Base-by-base conservation (phyloP, 169 alveolate species). In the Cyclospora cayetanensis region DNA sequence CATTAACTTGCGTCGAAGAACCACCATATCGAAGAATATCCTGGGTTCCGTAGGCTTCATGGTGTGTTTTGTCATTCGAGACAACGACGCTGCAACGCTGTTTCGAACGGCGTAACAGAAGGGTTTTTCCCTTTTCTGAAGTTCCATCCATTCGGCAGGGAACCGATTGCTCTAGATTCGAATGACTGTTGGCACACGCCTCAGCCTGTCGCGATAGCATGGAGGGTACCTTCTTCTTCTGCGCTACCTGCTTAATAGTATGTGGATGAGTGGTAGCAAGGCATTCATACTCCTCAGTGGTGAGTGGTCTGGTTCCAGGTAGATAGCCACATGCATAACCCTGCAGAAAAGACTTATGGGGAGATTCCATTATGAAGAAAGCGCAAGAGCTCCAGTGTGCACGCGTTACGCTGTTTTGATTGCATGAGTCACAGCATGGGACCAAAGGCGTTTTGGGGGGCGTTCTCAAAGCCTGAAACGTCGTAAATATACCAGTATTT, bases 261-360 rank as follows among this genome's bases (percentile, higher is more conserved):
- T 50, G 52, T 9, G 89, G 89, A 34, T 80, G 89, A 1, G 89
- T 80, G 39, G 89, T 80, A 0, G 89, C 89, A 52, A 80, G 89
- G 22, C 74, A 80, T 50, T 80, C 89, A 27, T 80, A 80, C 9
- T 80, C 89, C 74, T 80, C 89, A 35, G 52, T 20, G 39, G 74
- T 80, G 22, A 80, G 89, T 53, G 89, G 89, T 41, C 89, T 15
- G 41, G 89, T 80, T 12, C 89, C 89, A 0, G 89, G 89, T 5
- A 80, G 89, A 53, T 18, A 22, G 29, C 42, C 43, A 25, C 72
- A 50, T 80, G 52, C 1, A 1, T 50, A 22, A 20, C 15, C 53
- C 74, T 50, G 39, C 34, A 52, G 74, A 18, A 35, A 20, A 25
- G 46, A 31, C n/a, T 31, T 29, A 50, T 37, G 11, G 31, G 25